A percentile compares a stretch with the other conserved stretches of the same genome.
phyloP scores from a whole-genome alignment of 2,329 filamentous ascomycete genomes.

The Penicillium sp. region DNA sequence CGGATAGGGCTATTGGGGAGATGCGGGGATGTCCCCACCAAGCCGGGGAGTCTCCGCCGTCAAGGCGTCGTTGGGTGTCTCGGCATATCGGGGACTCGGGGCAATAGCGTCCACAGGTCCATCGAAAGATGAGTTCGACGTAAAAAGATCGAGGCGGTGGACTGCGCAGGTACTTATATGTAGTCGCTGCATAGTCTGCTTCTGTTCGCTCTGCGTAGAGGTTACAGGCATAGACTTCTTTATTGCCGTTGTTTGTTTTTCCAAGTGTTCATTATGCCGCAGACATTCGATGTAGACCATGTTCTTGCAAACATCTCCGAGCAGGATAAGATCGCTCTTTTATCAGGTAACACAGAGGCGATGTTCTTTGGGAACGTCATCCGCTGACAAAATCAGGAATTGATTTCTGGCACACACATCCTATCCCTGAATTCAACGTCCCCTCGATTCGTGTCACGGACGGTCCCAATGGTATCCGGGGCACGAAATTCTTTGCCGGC shows the following conservation, averaged over 20 bases:
- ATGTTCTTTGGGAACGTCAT: neutral
- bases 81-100: neutral
- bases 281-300: slow-evolving; percentile 19
- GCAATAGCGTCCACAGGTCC: neutral
- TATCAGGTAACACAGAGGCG: slow-evolving; percentile 14
- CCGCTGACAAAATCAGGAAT: slow-evolving; percentile 44
- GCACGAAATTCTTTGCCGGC: slow-evolving; percentile 66
- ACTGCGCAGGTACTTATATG: neutral
- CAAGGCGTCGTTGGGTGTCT: neutral
- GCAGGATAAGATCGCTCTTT: slow-evolving; percentile 22
- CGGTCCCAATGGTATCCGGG: slow-evolving; percentile 67
- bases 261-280: slow-evolving; percentile 6
- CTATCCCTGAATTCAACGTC: slow-evolving; percentile 58
- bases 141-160: neutral
- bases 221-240: neutral
- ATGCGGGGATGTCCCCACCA: slow-evolving; percentile 10
- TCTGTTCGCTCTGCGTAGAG: neutral
- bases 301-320: slow-evolving; percentile 18
- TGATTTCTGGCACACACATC: slow-evolving; percentile 68
- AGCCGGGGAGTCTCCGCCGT: slow-evolving; percentile 13
- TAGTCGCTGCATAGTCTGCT: neutral
- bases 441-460: slow-evolving; percentile 65
- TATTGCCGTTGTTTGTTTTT: neutral
- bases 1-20: neutral
- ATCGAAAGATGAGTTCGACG: neutral